Conservation (phyloP, 176 grass and related monocot species). For the Poa pratensis region DNA sequence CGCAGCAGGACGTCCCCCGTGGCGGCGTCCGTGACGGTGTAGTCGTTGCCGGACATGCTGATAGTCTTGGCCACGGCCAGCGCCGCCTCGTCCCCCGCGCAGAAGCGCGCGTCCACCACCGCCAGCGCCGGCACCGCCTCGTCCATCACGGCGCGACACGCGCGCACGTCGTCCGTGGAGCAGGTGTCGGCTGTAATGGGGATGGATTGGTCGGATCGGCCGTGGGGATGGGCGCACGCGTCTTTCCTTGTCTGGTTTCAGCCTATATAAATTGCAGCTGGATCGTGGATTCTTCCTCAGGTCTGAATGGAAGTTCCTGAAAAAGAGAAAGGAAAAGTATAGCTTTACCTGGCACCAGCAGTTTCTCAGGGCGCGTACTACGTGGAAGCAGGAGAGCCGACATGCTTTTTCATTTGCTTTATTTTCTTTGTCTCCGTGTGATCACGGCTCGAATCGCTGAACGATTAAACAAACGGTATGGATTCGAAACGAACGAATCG, state of each 20-base stretch:
- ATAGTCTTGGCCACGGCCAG: constrained; percentile 39
- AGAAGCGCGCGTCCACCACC: constrained; percentile 51
- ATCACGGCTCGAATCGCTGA: too few relatives aligned
- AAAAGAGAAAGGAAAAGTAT: too few relatives aligned
- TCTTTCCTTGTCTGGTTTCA: neutral
- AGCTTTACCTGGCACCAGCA: too few relatives aligned
- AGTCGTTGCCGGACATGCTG: constrained; percentile 39
- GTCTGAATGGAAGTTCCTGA: neutral
- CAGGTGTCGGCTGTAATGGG: neutral
- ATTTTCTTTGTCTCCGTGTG: too few relatives aligned
- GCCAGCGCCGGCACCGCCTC: constrained; percentile 38
- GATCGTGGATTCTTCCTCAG: neutral
- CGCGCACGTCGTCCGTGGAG: neutral
- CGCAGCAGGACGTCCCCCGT: constrained; percentile 44
- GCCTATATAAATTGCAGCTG: neutral
- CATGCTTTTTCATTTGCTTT: too few relatives aligned
- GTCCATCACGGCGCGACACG: neutral
- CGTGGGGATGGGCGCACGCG: neutral
- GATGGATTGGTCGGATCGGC: neutral
- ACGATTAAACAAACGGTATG: too few relatives aligned
- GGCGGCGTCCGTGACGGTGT: constrained; percentile 35
- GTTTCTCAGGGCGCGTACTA: too few relatives aligned
- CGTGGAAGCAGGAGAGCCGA: too few relatives aligned
- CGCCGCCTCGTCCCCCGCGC: constrained; percentile 34
- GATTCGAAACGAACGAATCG: too few relatives aligned